Percentiles rank a stretch among this genome's conserved stretches.
These are phyloP conservation scores for Cicer chorassanicum DNA, from an alignment of 306 rosid genomes.

Conservation along the genomic window DNA sequence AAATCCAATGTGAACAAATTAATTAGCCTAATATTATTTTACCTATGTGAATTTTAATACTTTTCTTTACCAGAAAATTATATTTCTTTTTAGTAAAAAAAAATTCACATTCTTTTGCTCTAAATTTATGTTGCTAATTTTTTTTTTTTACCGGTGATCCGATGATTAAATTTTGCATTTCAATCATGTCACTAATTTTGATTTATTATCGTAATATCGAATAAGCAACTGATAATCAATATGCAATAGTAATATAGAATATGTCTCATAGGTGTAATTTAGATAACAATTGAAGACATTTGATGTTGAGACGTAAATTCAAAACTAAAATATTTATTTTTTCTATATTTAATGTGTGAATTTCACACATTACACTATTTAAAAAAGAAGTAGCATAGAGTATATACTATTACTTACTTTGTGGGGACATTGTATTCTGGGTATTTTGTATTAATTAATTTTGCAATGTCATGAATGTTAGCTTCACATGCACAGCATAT, in stretches of 20 bases:
- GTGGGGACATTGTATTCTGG: conserved; percentile 72
- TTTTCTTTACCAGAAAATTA: not conserved
- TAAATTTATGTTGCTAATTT: no score
- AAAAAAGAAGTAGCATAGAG: not conserved
- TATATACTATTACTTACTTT: conserved; percentile 47
- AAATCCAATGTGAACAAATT: not conserved
- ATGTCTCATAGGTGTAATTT: no score
- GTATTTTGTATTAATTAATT: conserved; percentile 55
- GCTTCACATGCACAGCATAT: conserved; percentile 60
- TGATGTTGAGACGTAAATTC: no score
- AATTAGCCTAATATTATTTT: not conserved
- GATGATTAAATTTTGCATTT: not conserved
- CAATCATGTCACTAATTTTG: not conserved
- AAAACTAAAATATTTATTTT: no score
- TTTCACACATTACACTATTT: not conserved
- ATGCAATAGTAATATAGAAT: no score
- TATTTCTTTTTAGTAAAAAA: no score
- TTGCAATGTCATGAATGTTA: conserved; percentile 66
- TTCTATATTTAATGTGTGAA: no score
- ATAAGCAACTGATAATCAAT: not conserved
- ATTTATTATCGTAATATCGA: not conserved
- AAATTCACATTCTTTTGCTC: no score
- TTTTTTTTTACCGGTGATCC: not conserved
- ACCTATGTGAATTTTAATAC: not conserved
- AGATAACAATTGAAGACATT: no score